These are phyloP conservation scores for Calonectria honghensis DNA, from an alignment of 2,329 filamentous ascomycete species.

Conservation along the genomic window DNA sequence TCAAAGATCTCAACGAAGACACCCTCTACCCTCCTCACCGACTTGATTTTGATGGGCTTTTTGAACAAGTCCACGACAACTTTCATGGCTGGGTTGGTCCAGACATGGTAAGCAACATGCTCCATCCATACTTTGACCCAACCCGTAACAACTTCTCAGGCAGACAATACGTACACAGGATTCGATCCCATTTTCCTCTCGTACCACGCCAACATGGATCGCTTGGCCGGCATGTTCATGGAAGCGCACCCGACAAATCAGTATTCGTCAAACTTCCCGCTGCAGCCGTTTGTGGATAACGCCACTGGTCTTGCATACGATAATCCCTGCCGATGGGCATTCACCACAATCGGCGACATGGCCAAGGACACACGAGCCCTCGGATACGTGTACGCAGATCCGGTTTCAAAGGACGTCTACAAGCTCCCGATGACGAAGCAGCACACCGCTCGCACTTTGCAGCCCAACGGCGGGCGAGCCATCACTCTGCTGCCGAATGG, in stretches of 20 bases:
- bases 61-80: conserved; percentile 40
- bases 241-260: conserved; percentile 28
- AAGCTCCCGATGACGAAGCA: conserved; percentile 21
- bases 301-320: conserved; percentile 24
- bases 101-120: conserved; percentile 28
- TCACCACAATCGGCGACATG: conserved; percentile 39
- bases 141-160: conserved; percentile 14
- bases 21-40: not conserved
- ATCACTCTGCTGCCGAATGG: conserved; percentile 17
- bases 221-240: conserved; percentile 28
- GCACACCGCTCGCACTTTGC: not conserved
- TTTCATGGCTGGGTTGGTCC: conserved; percentile 39
- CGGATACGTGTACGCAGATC: conserved; percentile 31
- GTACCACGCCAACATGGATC: conserved; percentile 42
- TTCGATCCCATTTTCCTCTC: conserved; percentile 42
- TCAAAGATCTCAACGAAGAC: conserved; percentile 23
- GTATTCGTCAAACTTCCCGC: conserved; percentile 32
- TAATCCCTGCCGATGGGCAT: conserved; percentile 29
- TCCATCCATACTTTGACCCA: not conserved
- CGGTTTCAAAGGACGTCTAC: conserved; percentile 20
- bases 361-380: conserved; percentile 29
- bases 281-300: conserved; percentile 33
- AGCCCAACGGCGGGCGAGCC: conserved; percentile 12
- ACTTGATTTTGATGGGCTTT: conserved; percentile 36
- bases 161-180: conserved; percentile 34